Evolutionary conservation across 352 stramenopile species (phyloP), one percentile per base, ranked within the genome.

Genomic region (Aphanomyces cochlioides): DNA sequence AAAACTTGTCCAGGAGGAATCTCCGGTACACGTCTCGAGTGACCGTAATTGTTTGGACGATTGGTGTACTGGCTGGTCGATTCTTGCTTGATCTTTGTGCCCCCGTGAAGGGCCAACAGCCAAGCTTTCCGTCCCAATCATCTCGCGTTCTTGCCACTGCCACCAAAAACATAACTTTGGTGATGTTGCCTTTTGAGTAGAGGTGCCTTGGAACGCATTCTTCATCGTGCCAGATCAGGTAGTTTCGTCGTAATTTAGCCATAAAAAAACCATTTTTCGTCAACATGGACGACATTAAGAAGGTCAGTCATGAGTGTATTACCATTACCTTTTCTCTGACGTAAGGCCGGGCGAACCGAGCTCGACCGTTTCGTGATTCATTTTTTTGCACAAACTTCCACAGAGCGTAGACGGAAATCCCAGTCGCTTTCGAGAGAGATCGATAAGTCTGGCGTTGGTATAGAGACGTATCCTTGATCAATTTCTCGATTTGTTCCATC

Each of bases 251-350:
- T 10, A 58, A 36, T 3, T 58, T 58, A 1, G 50, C 3, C 21
- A 58, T 58, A 28, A 37, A 58, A n/a, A 58, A 8, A 58, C 50
- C 50, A 58, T n/a, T 58, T 58, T 36, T 58, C 50, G 50, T 58
- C 15, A 10, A 58, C 15, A 19, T 58, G 50, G 8, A 58, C 50
- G 8, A 58, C 50, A 58, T 36, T 58, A 36, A 36, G 8, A 17
- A 58, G 21, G 10, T 58, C 50, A 58, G 28, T 36, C 8, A 28
- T 36, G 15, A 8, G 15, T 19, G 3, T 36, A 19, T 58, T 19
- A 37, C 15, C 15, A 37, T 13, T 36, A 58, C 36, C 21, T 58
- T 37, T 12, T 12, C 8, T 19, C 17, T 17, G 1, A 12, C 36
- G 19, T 17, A 58, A 12, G 7, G 13, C 0, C 17, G 50, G 50